These are phyloP conservation scores for Bruguiera gymnorhiza DNA, from an alignment of 345 rosid species.

Conservation along the genomic window DNA sequence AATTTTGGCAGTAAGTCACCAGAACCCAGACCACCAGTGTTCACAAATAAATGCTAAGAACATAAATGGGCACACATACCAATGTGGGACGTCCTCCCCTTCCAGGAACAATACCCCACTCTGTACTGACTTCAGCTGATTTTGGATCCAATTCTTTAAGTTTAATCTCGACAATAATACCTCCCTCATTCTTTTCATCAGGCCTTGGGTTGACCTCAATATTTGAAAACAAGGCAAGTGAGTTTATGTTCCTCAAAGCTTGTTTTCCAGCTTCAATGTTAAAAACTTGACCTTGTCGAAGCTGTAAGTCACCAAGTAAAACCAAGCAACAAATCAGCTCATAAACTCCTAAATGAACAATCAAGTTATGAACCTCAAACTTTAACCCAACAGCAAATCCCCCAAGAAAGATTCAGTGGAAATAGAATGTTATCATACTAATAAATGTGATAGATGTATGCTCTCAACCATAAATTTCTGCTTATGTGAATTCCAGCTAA, in stretches of 20 bases:
- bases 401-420: no score
- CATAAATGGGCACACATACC: conserved; percentile 37
- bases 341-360: not conserved
- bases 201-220: conserved; percentile 95
- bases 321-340: conserved; percentile 6
- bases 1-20: not conserved
- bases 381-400: no score
- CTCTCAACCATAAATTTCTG: no score
- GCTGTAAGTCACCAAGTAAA: conserved; percentile 44
- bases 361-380: not conserved
- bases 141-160: conserved; percentile 93
- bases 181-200: conserved; percentile 96
- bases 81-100: conserved; percentile 95
- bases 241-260: conserved; percentile 83
- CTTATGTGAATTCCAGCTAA: no score
- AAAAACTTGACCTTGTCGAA: conserved; percentile 76
- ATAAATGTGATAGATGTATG: no score
- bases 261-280: conserved; percentile 93
- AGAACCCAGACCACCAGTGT: not conserved
- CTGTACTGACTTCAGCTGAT: conserved; percentile 97
- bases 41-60: not conserved
- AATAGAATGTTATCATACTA: no score
- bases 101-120: conserved; percentile 99
- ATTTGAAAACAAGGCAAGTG: conserved; percentile 81
- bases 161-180: conserved; percentile 93